Percentiles rank a stretch among this genome's conserved stretches.
Evolutionary conservation across 1,139 yeast species (phyloP).

Genomic region (Debaryomyces udenii): DNA sequence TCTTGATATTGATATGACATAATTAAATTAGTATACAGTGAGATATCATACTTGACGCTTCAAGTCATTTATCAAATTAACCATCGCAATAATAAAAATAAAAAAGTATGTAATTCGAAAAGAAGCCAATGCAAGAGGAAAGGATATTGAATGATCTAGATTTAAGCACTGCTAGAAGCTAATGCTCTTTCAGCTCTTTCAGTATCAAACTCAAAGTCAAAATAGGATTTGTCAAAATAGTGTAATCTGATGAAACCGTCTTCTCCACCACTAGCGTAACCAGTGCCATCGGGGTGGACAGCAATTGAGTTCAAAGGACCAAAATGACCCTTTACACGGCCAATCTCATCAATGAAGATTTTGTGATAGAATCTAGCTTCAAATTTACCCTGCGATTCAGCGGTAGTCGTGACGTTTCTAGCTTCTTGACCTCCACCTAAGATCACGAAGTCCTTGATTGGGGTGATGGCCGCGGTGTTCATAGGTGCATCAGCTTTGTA

Average conservation of each 20-base stretch:
- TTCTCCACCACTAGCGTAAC: slow-evolving; percentile 96
- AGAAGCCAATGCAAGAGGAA: slow-evolving; percentile 10
- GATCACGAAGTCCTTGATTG: slow-evolving; percentile 86
- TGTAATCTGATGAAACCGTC: slow-evolving; percentile 97
- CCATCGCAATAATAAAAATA: slow-evolving; percentile 7
- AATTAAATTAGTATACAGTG: slow-evolving; percentile 9
- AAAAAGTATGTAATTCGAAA: slow-evolving; percentile 4
- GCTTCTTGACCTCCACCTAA: slow-evolving; percentile 99
- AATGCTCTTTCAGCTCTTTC: slow-evolving; percentile 72
- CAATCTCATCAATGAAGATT: slow-evolving; percentile 92
- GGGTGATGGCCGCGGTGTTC: slow-evolving; percentile 94
- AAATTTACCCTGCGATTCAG: slow-evolving; percentile 92
- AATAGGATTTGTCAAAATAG: slow-evolving; percentile 88
- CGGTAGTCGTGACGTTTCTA: slow-evolving; percentile 93
- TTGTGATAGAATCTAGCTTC: slow-evolving; percentile 97
- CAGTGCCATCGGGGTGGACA: slow-evolving; percentile 91
- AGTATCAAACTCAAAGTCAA: slow-evolving; percentile 89
- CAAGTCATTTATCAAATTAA: slow-evolving; percentile 8
- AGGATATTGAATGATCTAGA: background rate
- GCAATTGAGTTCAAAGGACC: slow-evolving; percentile 97
- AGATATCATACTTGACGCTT: slow-evolving; percentile 7
- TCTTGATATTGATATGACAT: slow-evolving; percentile 7
- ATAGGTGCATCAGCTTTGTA: slow-evolving; percentile 91
- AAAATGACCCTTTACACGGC: slow-evolving; percentile 97
- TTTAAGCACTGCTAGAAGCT: slow-evolving; percentile 35